A percentile compares a stretch with the other conserved stretches of the same genome.
phyloP scores from a whole-genome alignment of 768 basidiomycete genomes.

The Sarcodon sp. region DNA sequence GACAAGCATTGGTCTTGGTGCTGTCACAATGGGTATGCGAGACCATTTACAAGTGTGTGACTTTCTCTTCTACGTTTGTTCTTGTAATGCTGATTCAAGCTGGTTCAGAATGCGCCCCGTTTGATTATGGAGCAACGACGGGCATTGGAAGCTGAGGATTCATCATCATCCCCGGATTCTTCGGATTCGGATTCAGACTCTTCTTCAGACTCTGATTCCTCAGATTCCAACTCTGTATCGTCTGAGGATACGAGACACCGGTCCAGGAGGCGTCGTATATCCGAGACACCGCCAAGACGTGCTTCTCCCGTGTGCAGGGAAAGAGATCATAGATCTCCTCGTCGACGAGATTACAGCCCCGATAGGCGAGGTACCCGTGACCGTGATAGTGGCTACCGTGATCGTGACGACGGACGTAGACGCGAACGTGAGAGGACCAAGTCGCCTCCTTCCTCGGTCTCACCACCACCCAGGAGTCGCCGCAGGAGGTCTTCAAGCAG shows the following conservation, averaged over 20 bases:
- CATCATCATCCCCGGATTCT: slow-evolving; percentile 26
- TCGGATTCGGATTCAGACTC: slow-evolving; percentile 20
- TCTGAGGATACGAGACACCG: slow-evolving; percentile 20
- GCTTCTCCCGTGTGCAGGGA: slow-evolving; percentile 6
- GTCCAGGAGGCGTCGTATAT: slow-evolving; percentile 11
- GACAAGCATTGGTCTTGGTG: slow-evolving; percentile 86
- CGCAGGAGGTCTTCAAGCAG: not conserved
- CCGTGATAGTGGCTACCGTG: not conserved
- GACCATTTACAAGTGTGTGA: slow-evolving; percentile 76
- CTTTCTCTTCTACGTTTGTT: not conserved
- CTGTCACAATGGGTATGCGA: slow-evolving; percentile 91
- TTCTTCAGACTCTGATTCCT: slow-evolving; percentile 24
- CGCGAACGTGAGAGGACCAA: not conserved
- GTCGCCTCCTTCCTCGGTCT: not conserved
- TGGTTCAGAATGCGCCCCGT: slow-evolving; percentile 76
- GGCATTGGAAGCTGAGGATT: slow-evolving; percentile 66
- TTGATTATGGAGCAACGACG: slow-evolving; percentile 92
- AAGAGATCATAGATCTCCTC: slow-evolving; percentile 1
- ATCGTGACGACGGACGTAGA: not conserved
- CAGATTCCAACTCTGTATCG: slow-evolving; percentile 22
- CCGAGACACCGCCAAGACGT: slow-evolving; percentile 11
- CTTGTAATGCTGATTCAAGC: not conserved
- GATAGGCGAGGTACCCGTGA: slow-evolving; percentile 1
- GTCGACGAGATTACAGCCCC: slow-evolving; percentile 8
- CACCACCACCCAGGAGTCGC: not conserved